Evolutionary conservation across 345 rosid species (phyloP), one percentile per base, ranked within the genome.

Genomic region (Anacardium occidentale): DNA sequence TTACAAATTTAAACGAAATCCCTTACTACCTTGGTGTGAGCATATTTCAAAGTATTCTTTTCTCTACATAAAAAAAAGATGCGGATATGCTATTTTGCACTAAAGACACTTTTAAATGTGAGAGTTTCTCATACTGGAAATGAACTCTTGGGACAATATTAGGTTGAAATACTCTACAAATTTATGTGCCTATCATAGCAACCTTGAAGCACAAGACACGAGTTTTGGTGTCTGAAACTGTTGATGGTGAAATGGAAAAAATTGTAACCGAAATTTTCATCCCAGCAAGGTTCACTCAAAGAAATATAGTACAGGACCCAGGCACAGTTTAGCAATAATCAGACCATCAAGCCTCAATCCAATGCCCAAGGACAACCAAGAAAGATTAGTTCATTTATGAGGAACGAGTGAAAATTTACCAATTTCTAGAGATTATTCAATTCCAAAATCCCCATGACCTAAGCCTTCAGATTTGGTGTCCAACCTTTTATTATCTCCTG

Each of bases 381-480:
- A 37, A 15, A 71, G 26, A 20, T 8, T 7, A 13, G 3, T 17
- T 20, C 37, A 22, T 6, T 45, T 4, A 62, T 4, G 10, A 2
- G 32, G 52, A 62, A 7, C 24, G 29, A 4, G 20, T 53, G 25
- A 34, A 21, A 62, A 64, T 63, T 69, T 76, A 78, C 86, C 74
- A 55, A 34, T 15, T 44, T 62, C 61, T 37, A 34, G 37, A 12
- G 44, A 66, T 77, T 88, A 92, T 76, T 88, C 89, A 79, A 89
- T 90, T 72, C 91, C 88, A 71, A 88, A 83, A 56, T 85, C 88
- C 34, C 90, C 94, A 74, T 85, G 89, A 84, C 89, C 89, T 82
- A 92, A 79, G 75, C 97, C 89, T 87, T 94, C 98, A 26, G 94
- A 88, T 81, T 90, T 90, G 53, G 91, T 83, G 66, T 90, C 97